Percentiles rank a stretch among this genome's conserved stretches.
These are phyloP conservation scores for Lepiota venenata DNA, from an alignment of 768 basidiomycete species.

Conservation along the genomic window DNA sequence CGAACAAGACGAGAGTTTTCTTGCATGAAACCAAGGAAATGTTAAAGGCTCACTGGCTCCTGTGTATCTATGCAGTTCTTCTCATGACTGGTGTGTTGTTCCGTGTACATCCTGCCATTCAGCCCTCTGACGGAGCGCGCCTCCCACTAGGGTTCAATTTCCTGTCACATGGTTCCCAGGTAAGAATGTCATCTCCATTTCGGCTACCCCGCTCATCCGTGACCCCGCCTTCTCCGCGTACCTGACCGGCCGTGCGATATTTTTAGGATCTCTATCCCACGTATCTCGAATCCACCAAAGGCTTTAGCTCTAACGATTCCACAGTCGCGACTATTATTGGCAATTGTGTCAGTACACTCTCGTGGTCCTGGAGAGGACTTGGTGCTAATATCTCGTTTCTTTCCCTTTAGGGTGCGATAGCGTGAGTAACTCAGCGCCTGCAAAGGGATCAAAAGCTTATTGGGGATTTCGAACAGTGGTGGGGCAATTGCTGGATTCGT, in stretches of 20 bases:
- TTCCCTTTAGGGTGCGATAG: constrained; percentile 31
- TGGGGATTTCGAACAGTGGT: constrained; percentile 35
- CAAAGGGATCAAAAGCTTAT: not conserved
- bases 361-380: not conserved
- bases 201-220: not conserved
- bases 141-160: constrained; percentile 62
- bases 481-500: constrained; percentile 69
- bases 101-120: not conserved
- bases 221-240: not conserved
- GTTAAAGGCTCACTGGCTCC: constrained; percentile 78
- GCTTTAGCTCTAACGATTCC: constrained; percentile 51
- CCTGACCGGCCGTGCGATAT: constrained; percentile 1
- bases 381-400: not conserved
- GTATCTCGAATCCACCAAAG: constrained; percentile 62
- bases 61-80: constrained; percentile 81
- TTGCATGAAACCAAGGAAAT: constrained; percentile 68
- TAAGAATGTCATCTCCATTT: constrained; percentile 17
- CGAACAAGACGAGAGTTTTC: constrained; percentile 67
- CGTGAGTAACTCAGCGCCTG: constrained; percentile 21
- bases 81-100: constrained; percentile 61
- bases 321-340: constrained; percentile 82
- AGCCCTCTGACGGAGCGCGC: not conserved
- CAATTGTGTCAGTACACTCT: constrained; percentile 44
- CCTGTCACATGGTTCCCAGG: constrained; percentile 71
- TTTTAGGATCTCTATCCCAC: constrained; percentile 74